Conservation (phyloP, 2,329 filamentous ascomycete species). For the Colletotrichum ledebouriae region DNA sequence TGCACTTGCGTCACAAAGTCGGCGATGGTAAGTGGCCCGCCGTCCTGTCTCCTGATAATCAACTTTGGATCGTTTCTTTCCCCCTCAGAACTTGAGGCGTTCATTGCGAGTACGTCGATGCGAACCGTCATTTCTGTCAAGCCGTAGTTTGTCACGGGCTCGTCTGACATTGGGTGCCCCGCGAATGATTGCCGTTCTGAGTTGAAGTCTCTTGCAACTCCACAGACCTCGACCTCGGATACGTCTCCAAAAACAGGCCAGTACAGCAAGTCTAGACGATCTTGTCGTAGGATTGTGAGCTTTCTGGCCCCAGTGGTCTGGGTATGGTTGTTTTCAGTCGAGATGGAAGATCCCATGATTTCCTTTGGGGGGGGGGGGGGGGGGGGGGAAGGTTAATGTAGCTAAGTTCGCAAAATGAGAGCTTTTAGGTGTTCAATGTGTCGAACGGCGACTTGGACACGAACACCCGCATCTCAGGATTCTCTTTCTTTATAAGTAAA, state of each 20-base stretch:
- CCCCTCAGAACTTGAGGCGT: too few relatives aligned
- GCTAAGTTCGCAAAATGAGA: too few relatives aligned
- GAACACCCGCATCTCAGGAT: too few relatives aligned
- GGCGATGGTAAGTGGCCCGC: neutral
- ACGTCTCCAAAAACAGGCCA: neutral
- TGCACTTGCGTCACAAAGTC: constrained; percentile 5
- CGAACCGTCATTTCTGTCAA: neutral
- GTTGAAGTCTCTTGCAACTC: neutral
- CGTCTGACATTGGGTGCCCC: neutral
- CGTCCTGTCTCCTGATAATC: neutral
- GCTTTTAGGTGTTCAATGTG: too few relatives aligned
- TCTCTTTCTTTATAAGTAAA: too few relatives aligned
- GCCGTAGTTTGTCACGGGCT: neutral
- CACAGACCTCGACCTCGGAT: neutral
- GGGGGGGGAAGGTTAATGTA: too few relatives aligned
- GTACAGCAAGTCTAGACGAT: neutral
- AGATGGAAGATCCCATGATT: neutral
- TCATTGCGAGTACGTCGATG: neutral
- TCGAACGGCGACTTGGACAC: too few relatives aligned
- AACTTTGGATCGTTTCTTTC: neutral
- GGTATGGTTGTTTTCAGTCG: neutral
- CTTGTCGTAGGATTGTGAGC: neutral
- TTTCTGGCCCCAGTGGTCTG: neutral
- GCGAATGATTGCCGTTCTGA: neutral
- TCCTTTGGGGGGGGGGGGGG: neutral